Base-by-base conservation (phyloP, 441 rosid species). In the Adansonia gregorii region DNA sequence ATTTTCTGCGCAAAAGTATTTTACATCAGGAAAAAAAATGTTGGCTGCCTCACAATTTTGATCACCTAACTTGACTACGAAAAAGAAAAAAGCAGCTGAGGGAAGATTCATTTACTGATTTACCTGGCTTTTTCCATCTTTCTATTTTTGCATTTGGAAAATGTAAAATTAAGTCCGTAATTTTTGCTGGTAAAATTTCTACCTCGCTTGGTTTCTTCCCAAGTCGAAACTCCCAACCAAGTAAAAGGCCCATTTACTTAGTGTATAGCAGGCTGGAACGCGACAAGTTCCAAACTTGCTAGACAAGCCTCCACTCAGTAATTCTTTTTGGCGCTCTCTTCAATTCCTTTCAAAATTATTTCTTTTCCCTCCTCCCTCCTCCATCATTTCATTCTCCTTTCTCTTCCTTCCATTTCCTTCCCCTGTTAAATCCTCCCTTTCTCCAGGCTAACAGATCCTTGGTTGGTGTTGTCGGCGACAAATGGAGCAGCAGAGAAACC, bases 401-500 rank as follows among this genome's bases (percentile, higher is more conserved):
- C 58, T 14, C 31, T 39, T 52, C 64, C 41, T 63, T 31, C 45
- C 19, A 31, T 31, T 63, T 55, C 58, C 35, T 49, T 75, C 19
- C 60, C 39, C 55, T 76, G 64, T 74, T n/a, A 15, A 27, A 35
- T 54, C 73, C 82, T 76, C 78, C 46, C 73, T 78, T 39, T 74
- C 73, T 73, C 82, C 55, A 22, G 73, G n/a, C 41, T 72, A 22
- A 24, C 7, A 19, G 73, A 66, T 75, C 65, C 69, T 60, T 54
- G 65, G 46, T 49, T 59, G 2, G 24, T 7, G 7, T 35, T 6
- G 14, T 41, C 61, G 10, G 27, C 55, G 59, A 76, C 71, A 39
- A 10, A 90, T 86, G 94, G 92, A 91, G 85, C 93, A 88, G 77
- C 93, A 88, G 63, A 86, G 91, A 76, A 82, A 80, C 72, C 91